A percentile compares a stretch with the other conserved stretches of the same genome.
These are phyloP conservation scores for Coemansia sp. DNA, from an alignment of 192 early-diverging fungal species.

Conservation along the genomic window DNA sequence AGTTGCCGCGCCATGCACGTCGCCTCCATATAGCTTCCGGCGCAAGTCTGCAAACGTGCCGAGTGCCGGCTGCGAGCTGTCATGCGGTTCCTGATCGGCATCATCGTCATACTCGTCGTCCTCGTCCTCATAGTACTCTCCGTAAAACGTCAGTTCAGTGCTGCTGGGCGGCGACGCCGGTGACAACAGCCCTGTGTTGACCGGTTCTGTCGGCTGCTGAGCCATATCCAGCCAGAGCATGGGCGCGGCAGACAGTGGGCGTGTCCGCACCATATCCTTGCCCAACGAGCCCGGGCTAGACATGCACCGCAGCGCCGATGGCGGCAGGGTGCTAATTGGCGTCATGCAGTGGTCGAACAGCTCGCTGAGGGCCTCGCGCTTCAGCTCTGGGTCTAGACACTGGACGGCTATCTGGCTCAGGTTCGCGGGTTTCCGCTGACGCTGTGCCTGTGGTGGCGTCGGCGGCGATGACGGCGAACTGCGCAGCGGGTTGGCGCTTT, in stretches of 20 bases:
- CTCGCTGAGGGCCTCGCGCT: slow-evolving; percentile 51
- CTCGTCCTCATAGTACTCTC: not conserved
- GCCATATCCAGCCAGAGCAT: slow-evolving; percentile 14
- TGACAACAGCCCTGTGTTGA: slow-evolving; percentile 21
- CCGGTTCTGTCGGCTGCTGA: not conserved
- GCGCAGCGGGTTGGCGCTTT: not conserved
- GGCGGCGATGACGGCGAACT: slow-evolving; percentile 16
- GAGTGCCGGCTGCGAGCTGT: slow-evolving; percentile 1
- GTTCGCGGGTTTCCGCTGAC: not conserved
- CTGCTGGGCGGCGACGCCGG: slow-evolving; percentile 11
- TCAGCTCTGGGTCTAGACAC: slow-evolving; percentile 43
- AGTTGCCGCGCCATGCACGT: slow-evolving; percentile 15
- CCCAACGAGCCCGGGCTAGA: not conserved
- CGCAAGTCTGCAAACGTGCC: slow-evolving; percentile 51
- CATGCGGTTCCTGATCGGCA: slow-evolving; percentile 1
- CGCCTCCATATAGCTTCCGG: slow-evolving; percentile 45
- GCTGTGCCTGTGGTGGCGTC: not conserved
- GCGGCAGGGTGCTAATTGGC: slow-evolving; percentile 15
- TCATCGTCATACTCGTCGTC: slow-evolving; percentile 9
- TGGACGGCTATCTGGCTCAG: slow-evolving; percentile 28
- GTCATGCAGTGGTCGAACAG: slow-evolving; percentile 55
- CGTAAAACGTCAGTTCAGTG: slow-evolving; percentile 2
- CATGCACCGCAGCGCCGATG: not conserved
- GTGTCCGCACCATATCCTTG: slow-evolving; percentile 13
- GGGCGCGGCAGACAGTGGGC: slow-evolving; percentile 45